phyloP scores from a whole-genome alignment of 441 rosid species.

The Iberis amara region DNA sequence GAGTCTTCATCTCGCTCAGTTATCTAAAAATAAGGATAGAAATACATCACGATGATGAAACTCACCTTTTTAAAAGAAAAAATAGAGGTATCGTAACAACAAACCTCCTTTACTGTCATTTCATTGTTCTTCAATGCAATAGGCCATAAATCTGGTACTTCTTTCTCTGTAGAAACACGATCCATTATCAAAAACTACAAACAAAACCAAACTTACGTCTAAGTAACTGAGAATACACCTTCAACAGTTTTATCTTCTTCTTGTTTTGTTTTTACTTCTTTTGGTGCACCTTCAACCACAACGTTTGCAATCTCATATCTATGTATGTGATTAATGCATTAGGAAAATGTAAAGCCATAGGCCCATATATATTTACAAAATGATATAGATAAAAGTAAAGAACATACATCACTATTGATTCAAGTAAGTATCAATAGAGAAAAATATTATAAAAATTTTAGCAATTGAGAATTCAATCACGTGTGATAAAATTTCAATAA shows the following conservation, averaged over 20 bases:
- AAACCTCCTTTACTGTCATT: conserved; percentile 72
- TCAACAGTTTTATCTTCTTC: conserved; percentile 49
- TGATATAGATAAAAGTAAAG: not conserved
- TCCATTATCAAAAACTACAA: not conserved
- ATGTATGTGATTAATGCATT: conserved; percentile 32
- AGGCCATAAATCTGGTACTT: conserved; percentile 50
- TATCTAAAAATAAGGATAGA: conserved; percentile 36
- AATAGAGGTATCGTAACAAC: conserved; percentile 3
- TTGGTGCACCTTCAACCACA: conserved; percentile 52
- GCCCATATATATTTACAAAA: not conserved
- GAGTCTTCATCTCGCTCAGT: conserved; percentile 67
- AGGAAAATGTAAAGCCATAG: not conserved
- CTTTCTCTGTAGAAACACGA: conserved; percentile 50
- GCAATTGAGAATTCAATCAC: too few relatives aligned
- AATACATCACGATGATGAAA: not conserved
- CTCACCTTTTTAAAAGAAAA: not conserved
- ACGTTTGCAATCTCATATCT: conserved; percentile 66
- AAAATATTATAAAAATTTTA: too few relatives aligned
- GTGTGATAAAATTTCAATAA: too few relatives aligned
- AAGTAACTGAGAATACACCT: conserved; percentile 34
- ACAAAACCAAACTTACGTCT: too few relatives aligned
- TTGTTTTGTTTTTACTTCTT: conserved; percentile 40
- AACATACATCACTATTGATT: not conserved
- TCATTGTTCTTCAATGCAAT: conserved; percentile 83
- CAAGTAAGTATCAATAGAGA: too few relatives aligned